phyloP scores from a whole-genome alignment of 805 yeast genomes.

The Kazachstania africana region DNA sequence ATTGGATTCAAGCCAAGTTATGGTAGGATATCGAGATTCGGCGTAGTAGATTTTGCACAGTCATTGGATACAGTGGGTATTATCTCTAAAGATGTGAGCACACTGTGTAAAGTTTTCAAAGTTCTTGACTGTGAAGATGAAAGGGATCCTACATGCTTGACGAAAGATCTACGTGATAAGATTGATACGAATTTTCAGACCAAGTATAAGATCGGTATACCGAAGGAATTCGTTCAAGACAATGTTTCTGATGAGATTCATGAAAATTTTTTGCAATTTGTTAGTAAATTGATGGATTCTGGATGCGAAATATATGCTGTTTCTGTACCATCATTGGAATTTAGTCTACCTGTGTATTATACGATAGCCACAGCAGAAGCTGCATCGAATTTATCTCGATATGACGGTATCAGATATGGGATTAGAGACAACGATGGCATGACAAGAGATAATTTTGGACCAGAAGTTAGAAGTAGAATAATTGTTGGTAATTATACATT shows the following conservation, averaged over 20 bases:
- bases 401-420: slow-evolving; percentile 86
- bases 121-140: slow-evolving; percentile 50
- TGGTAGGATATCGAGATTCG: slow-evolving; percentile 86
- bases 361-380: slow-evolving; percentile 91
- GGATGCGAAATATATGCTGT: slow-evolving; percentile 50
- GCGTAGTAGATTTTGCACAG: slow-evolving; percentile 88
- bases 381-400: slow-evolving; percentile 79
- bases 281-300: slow-evolving; percentile 32
- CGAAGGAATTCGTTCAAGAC: slow-evolving; percentile 49
- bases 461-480: slow-evolving; percentile 74
- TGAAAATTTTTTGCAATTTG: slow-evolving; percentile 34
- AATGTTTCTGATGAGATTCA: slow-evolving; percentile 40
- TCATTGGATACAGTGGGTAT: slow-evolving; percentile 91
- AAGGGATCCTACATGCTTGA: slow-evolving; percentile 69
- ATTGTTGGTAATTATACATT: slow-evolving; percentile 78
- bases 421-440: slow-evolving; percentile 29
- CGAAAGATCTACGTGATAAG: slow-evolving; percentile 25
- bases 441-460: slow-evolving; percentile 61
- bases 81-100: slow-evolving; percentile 38
- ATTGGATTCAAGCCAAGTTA: slow-evolving; percentile 89
- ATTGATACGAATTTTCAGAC: background rate
- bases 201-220: slow-evolving; percentile 62
- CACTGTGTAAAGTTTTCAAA: slow-evolving; percentile 37
- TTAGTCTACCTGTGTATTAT: slow-evolving; percentile 70
- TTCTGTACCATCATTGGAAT: slow-evolving; percentile 56